Percentiles rank a stretch among this genome's conserved stretches.
phyloP scores from a whole-genome alignment of 2,329 filamentous ascomycete species.

The Sporothrix humicola region DNA sequence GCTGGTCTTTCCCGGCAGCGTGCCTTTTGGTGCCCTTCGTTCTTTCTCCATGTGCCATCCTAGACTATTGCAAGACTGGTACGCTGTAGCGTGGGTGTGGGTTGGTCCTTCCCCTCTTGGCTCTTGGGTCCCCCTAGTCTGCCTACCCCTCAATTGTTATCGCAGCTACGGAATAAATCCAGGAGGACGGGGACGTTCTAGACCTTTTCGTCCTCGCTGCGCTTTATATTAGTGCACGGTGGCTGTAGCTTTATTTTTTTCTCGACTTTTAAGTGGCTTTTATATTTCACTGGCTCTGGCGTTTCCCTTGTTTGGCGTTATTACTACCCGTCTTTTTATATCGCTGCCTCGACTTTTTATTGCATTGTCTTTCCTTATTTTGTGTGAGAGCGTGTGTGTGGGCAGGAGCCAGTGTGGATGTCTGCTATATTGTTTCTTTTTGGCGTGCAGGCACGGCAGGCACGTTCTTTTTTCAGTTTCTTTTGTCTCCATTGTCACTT shows the following conservation, averaged over 20 bases:
- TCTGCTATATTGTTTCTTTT: constrained; percentile 25
- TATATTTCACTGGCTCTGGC: constrained; percentile 21
- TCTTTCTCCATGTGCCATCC: constrained; percentile 15
- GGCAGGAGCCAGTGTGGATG: constrained; percentile 15
- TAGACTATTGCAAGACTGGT: constrained; percentile 16
- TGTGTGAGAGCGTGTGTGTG: constrained; percentile 9
- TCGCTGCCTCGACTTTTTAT: constrained; percentile 16
- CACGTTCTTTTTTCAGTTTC: not conserved
- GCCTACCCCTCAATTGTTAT: constrained; percentile 37
- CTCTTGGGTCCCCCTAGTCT: constrained; percentile 28
- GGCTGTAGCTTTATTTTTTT: constrained; percentile 29
- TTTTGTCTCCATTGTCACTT: constrained; percentile 7
- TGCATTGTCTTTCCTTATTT: constrained; percentile 7
- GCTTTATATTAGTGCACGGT: constrained; percentile 32
- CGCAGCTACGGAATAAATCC: constrained; percentile 31
- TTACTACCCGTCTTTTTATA: constrained; percentile 21
- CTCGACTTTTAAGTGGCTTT: constrained; percentile 22
- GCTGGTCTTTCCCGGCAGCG: constrained; percentile 5
- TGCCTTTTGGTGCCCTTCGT: constrained; percentile 9
- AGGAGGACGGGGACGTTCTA: constrained; percentile 35
- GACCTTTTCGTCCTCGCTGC: constrained; percentile 31
- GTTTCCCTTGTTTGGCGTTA: constrained; percentile 24
- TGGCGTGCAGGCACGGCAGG: constrained; percentile 27
- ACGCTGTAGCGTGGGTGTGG: constrained; percentile 31
- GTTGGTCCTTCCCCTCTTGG: constrained; percentile 32